phyloP scores from a whole-genome alignment of 139 green algal species.

The Auxenochlorella pyrenoidosa region DNA sequence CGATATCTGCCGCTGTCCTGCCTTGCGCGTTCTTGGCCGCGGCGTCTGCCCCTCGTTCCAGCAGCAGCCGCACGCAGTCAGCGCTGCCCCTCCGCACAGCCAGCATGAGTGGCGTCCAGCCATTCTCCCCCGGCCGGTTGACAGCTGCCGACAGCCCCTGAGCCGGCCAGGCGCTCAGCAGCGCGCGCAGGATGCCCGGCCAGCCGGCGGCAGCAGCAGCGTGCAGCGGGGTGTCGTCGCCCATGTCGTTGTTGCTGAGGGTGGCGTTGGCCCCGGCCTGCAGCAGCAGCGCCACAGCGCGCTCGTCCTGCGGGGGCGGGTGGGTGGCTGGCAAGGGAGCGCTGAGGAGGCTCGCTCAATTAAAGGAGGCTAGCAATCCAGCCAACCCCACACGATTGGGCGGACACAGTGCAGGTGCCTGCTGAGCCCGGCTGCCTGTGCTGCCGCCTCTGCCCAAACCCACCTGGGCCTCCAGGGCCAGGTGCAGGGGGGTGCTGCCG shows the following conservation, averaged over 20 bases:
- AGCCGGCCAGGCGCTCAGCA: not conserved
- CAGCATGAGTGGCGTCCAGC: not conserved
- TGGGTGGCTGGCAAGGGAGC: not conserved
- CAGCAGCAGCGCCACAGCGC: not conserved
- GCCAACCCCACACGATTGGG: no score
- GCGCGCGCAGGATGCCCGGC: slow-evolving; percentile 1
- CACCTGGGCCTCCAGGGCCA: slow-evolving; percentile 22
- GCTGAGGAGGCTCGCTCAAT: no score
- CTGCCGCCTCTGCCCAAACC: not conserved
- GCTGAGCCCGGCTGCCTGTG: not conserved
- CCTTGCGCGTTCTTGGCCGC: slow-evolving; percentile 81
- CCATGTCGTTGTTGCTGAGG: slow-evolving; percentile 12
- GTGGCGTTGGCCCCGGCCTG: not conserved
- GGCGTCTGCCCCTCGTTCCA: slow-evolving; percentile 56
- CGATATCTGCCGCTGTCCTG: slow-evolving; percentile 95
- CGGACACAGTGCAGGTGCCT: no score
- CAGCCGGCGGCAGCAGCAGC: not conserved
- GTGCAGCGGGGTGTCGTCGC: not conserved
- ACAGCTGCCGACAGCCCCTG: not conserved
- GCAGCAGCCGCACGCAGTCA: slow-evolving; percentile 13
- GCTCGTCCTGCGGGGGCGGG: slow-evolving; percentile 11
- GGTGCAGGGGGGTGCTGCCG: slow-evolving; percentile 5
- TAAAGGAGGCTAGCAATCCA: no score
- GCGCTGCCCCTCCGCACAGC: not conserved
- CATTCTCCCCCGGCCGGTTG: not conserved